Base-by-base conservation (phyloP, 805 yeast genomes). In the Torulaspora franciscae region DNA sequence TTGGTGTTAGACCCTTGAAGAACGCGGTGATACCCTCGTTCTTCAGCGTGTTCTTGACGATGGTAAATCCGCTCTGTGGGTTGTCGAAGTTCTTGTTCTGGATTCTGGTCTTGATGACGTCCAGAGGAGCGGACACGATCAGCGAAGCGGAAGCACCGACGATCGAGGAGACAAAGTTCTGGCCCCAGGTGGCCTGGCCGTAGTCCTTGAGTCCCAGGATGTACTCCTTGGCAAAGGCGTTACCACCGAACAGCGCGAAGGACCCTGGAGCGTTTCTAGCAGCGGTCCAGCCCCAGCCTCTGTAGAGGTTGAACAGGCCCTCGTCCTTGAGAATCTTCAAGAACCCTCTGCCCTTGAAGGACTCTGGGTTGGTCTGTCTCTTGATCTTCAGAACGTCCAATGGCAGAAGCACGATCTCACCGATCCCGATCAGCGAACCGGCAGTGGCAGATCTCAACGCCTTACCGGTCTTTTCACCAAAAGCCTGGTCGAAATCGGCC, bases 271-370 rank as follows among this genome's bases (percentile, higher is more conserved):
- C 97, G 66, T 93, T 93, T 79, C 99, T 84, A 35, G 99, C 99
- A 57, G 95, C 95, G 48, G 99, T 93, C 99, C 99, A 93, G 47
- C 97, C 98, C 95, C 97, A 90, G 55, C 99, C 99, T 66, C 96
- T 78, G 73, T 93, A 93, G 57, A 93, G 75, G 19, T 93, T 88
- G 48, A 88, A 76, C 8, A 62, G 40, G 14, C 99, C 98, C 71
- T 93, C 99, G 64, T 93, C 99, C 45, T 74, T 62, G 49, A 93
- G 65, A 61, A 93, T 87, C 68, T 78, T 84, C 55, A 90, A 49
- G 71, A 93, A 90, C 8, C 99, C 98, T 74, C 99, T 85, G 58
- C 99, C 99, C 69, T 82, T 84, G 79, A 93, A 93, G n/a, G 98
- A 74, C 70, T 91, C 99, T n/a, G 99, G 99, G 75, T 93, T 93